Evolutionary conservation across 495 filamentous ascomycete genomes (phyloP), one percentile per base, ranked within the genome.

Genomic region (Pyronema domesticum): DNA sequence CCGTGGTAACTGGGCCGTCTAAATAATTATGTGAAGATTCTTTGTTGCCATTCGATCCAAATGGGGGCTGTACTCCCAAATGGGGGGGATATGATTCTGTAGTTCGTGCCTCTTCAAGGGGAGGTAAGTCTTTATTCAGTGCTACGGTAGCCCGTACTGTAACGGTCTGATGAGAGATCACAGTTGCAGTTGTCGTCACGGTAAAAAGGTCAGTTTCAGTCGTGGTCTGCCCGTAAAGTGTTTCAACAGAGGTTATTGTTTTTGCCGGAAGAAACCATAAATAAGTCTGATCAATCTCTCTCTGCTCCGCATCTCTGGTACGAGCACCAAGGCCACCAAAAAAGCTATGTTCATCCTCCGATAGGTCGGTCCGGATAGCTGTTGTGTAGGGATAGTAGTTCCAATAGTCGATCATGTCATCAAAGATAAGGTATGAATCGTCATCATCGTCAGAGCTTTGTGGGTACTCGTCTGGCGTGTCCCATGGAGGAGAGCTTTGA

Each of bases 341-440:
- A 34, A 50, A 50, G 10, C 30, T 34, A 11, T 19, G 47, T 36
- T 50, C 47, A 19, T 36, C 10, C 10, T 36, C 30, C 5, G 23
- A 30, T 13, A 13, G 19, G 13, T 35, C 23, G 11, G 18, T n/a
- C 3, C 47, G 47, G 47, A 50, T 36, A 9, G 47, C 47, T 1
- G 47, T 50, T 11, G 47, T 50, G 23, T 50, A 50, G 13, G 47
- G 47, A 36, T 50, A 50, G 23, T 34, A 50, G 47, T 34, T 50
- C 47, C 47, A 50, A 13, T 34, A 36, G 1, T 34, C 30, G 45
- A 17, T 17, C 23, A 30, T 47, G 14, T n/a, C n/a, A 23, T n/a
- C n/a, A 14, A 47, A 14, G 23, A 23, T 47, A 42, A 13, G 39
- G 7, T 42, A 13, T 42, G 11, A 13, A 17, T 17, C 39, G 15